Evolutionary conservation across 768 basidiomycete genomes (phyloP).

Genomic region (Tricholoma sp.): DNA sequence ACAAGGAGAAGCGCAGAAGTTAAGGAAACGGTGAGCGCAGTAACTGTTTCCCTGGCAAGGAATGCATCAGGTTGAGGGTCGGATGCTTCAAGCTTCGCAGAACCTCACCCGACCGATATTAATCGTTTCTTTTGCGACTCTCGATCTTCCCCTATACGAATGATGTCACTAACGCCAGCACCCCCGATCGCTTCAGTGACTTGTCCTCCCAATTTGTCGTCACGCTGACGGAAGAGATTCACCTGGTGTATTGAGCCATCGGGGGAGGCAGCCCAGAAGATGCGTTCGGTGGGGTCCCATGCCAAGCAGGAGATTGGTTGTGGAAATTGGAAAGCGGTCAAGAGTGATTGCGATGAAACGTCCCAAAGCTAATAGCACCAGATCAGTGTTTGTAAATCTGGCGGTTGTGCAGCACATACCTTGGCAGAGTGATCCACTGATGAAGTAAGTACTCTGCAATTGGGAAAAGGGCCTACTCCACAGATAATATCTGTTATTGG

Average conservation of each 20-base stretch:
- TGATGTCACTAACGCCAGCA: conserved; percentile 61
- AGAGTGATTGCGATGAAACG: conserved; percentile 61
- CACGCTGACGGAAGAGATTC: conserved; percentile 66
- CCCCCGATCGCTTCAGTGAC: conserved; percentile 71
- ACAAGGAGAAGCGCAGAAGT: conserved; percentile 76
- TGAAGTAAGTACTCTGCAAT: conserved; percentile 71
- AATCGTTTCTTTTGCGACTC: conserved; percentile 48
- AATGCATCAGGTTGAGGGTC: conserved; percentile 1
- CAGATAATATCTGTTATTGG: conserved; percentile 79
- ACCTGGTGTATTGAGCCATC: conserved; percentile 76
- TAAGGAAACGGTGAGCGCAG: conserved; percentile 69
- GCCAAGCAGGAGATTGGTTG: conserved; percentile 63
- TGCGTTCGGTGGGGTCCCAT: conserved; percentile 81
- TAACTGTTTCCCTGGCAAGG: conserved; percentile 59
- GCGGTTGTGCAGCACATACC: conserved; percentile 34
- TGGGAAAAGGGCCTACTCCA: conserved; percentile 76
- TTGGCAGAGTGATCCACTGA: conserved; percentile 91
- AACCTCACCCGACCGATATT: conserved; percentile 64
- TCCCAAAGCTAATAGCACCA: conserved; percentile 64
- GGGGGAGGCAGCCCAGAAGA: conserved; percentile 81
- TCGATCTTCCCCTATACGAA: conserved; percentile 54
- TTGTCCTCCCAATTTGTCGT: conserved; percentile 45
- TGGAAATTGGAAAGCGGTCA: conserved; percentile 88
- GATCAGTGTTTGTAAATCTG: neutral
- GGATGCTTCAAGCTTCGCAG: conserved; percentile 3